These are phyloP conservation scores for Marasmius fiardii DNA, from an alignment of 1,284 basidiomycete species.

Conservation along the genomic window DNA sequence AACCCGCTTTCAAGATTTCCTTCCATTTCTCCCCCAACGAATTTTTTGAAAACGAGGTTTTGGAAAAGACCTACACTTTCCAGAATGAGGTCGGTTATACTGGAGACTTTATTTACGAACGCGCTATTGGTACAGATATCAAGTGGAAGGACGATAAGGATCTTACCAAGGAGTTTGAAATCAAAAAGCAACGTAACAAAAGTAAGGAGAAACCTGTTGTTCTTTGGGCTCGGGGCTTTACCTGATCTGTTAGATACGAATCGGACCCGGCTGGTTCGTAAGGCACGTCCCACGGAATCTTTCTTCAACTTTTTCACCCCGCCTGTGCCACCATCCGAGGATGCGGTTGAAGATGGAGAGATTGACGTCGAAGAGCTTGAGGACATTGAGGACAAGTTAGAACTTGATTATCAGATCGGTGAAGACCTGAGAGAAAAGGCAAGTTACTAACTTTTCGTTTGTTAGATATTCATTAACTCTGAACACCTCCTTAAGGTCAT, in stretches of 20 bases:
- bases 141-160: constrained; percentile 99
- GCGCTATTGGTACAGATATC: constrained; percentile 86
- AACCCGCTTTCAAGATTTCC: constrained; percentile 88
- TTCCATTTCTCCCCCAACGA: constrained; percentile 86
- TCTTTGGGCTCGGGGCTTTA: constrained; percentile 3
- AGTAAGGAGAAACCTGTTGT: constrained; percentile 48
- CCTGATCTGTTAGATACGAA: constrained; percentile 70
- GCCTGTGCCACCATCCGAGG: constrained; percentile 72
- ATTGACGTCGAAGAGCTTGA: constrained; percentile 85
- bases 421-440: constrained; percentile 97
- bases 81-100: constrained; percentile 91
- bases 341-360: constrained; percentile 71
- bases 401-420: constrained; percentile 97
- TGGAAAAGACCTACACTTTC: constrained; percentile 96
- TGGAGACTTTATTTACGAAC: constrained; percentile 95
- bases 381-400: constrained; percentile 89
- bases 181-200: constrained; percentile 99
- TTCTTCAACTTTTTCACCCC: constrained; percentile 99
- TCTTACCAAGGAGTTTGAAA: constrained; percentile 95
- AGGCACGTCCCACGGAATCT: constrained; percentile 84
- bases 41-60: constrained; percentile 80
- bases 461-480: background rate
- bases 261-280: constrained; percentile 88
- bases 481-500: constrained; percentile 60
- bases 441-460: constrained; percentile 22